Evolutionary conservation across 208 protist species (phyloP).

Genomic region (Acanthamoeba royreba): DNA sequence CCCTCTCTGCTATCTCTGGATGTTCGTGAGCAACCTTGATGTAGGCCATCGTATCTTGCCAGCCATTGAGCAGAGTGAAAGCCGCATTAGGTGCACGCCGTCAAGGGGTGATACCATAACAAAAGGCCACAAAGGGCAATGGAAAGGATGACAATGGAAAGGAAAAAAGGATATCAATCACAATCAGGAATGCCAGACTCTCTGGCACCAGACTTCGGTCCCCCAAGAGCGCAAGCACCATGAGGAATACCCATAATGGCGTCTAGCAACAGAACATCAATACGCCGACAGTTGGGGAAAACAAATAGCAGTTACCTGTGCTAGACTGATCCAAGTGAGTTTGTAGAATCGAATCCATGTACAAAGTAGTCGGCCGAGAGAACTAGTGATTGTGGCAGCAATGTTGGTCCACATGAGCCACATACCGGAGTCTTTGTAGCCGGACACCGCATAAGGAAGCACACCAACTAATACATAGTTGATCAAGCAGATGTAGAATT

Average conservation of each 20-base stretch:
- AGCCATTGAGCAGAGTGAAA: constrained; percentile 2
- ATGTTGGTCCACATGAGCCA: constrained; percentile 30
- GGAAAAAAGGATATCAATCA: constrained; percentile 1
- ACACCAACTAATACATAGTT: not conserved
- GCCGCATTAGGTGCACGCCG: not conserved
- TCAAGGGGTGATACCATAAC: not conserved
- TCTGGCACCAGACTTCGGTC: not conserved
- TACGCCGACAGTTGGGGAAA: no score
- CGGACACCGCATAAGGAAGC: not conserved
- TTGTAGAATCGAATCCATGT: not conserved
- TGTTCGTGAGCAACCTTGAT: not conserved
- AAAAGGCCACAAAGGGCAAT: no score
- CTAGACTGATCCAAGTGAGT: not conserved
- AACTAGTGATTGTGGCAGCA: not conserved
- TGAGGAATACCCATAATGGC: not conserved
- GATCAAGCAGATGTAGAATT: not conserved
- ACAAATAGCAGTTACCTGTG: not conserved
- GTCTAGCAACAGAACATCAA: not conserved
- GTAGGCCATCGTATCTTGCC: not conserved
- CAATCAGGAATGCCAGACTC: not conserved
- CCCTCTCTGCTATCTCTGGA: not conserved
- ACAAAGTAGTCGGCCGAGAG: not conserved
- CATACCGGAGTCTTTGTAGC: not conserved
- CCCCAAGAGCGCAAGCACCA: not conserved
- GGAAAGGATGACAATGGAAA: no score